Evolutionary conservation across 2,329 filamentous ascomycete genomes (phyloP), one percentile per base, ranked within the genome.

Genomic region (Hypoxylon sp.): DNA sequence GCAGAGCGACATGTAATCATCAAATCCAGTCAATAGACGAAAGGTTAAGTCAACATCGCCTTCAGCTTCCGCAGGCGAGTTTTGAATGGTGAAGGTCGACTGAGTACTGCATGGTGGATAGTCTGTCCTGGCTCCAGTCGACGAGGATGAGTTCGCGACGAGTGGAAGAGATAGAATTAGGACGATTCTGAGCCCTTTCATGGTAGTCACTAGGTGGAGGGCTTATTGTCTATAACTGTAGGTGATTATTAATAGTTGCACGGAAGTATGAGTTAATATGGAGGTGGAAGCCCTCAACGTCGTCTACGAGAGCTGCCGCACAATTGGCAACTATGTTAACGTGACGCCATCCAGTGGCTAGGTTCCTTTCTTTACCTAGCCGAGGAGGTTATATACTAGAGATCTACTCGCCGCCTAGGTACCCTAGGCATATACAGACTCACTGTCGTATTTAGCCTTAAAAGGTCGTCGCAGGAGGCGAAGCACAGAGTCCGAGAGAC

Each of bases 401-500:
- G 26, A 26, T 26, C 4, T 4, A 26, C 6, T 4, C 26, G 26
- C 26, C 6, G 26, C 26, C 6, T 26, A 26, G 26, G 26, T 4
- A 26, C 6, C 19, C 3, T 22, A 22, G 19, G 26, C 26, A 6
- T 26, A 26, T 26, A 6, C 26, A 6, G 6, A 26, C 33, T 14
- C 35, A 17, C 29, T 17, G 17, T 52, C 13, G 39, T 54, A 61
- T 61, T 61, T 62, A 55, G 51, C 59, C 59, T 54, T 22, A 62
- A 54, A 48, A 6, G 19, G 14, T 9, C 8, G 14, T 37, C 14
- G 33, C 11, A 37, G 11, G 33, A 37, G 33, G 11, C 33, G 11
- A 37, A 37, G 33, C 33, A 37, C 14, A 37, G 33, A 37, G 33
- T 37, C 33, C 26, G 26, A 26, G 26, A 4, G 6, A 26, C 26